Percentiles rank a stretch among this genome's conserved stretches.
Evolutionary conservation across 768 basidiomycete genomes (phyloP).

Genomic region (Pleurotus giganteus): DNA sequence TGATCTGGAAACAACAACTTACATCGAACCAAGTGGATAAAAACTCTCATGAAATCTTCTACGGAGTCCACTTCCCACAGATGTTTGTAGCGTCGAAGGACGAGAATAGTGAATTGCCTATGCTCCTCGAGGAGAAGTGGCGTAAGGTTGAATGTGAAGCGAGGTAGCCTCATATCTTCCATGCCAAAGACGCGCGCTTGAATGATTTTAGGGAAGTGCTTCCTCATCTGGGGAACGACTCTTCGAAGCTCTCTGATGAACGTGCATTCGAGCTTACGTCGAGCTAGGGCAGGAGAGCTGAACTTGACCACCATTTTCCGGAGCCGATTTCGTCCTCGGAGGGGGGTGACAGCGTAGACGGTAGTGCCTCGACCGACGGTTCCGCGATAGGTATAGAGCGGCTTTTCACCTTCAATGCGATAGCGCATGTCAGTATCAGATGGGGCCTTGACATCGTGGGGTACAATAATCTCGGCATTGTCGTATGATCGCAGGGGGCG

Average conservation of each 20-base stretch:
- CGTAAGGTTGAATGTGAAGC: not conserved
- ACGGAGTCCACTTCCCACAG: not conserved
- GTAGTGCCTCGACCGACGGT: not conserved
- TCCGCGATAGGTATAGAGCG: conserved; percentile 3
- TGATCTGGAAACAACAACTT: not conserved
- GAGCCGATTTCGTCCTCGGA: not conserved
- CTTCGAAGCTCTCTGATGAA: not conserved
- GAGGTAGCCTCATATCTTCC: not conserved
- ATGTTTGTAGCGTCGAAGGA: conserved; percentile 1
- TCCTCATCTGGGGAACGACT: not conserved
- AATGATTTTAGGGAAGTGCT: not conserved
- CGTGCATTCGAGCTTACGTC: not conserved
- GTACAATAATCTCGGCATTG: not conserved
- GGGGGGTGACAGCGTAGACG: not conserved
- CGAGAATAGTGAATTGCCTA: not conserved
- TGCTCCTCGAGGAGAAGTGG: not conserved
- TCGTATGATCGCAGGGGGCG: not conserved
- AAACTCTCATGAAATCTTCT: not conserved
- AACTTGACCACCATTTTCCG: not conserved
- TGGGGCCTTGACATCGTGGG: not conserved
- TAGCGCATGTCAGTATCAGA: not conserved
- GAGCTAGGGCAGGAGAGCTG: not conserved
- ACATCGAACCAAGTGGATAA: not conserved
- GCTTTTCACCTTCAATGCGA: not conserved
- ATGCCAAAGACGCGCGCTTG: not conserved